Evolutionary conservation across 1,284 basidiomycete species (phyloP).

Genomic region (Ceratobasidium sp.): DNA sequence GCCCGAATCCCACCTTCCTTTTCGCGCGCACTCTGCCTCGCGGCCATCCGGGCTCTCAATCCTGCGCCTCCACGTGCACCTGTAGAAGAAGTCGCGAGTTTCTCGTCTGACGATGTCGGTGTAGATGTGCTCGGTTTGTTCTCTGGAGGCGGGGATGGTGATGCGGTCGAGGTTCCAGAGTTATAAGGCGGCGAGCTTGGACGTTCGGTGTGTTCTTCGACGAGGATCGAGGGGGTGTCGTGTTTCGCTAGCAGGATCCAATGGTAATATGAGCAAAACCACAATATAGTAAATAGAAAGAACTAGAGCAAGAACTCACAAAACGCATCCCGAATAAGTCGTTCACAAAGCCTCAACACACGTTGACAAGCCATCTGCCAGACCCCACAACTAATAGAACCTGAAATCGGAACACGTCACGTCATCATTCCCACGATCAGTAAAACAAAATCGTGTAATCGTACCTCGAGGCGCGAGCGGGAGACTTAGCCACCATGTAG

Average conservation of each 20-base stretch:
- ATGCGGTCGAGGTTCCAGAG: not conserved
- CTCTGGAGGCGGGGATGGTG: conserved; percentile 9
- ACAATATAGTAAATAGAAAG: no score
- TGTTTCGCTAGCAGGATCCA: conserved; percentile 16
- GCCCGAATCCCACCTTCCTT: not conserved
- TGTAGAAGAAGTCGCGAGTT: not conserved
- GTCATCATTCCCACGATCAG: not conserved
- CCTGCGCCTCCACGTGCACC: conserved; percentile 35
- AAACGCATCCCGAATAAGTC: conserved; percentile 70
- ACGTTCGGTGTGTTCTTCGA: conserved; percentile 21
- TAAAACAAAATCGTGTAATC: conserved; percentile 43
- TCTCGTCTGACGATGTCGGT: conserved; percentile 21
- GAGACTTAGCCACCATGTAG: conserved; percentile 84
- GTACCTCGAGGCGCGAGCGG: conserved; percentile 84
- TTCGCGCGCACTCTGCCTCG: conserved; percentile 30
- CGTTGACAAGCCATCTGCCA: conserved; percentile 92
- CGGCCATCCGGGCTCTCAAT: conserved; percentile 23
- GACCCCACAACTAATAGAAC: conserved; percentile 87
- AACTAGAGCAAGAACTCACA: conserved; percentile 41
- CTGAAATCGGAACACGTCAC: conserved; percentile 61
- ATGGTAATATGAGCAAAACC: no score
- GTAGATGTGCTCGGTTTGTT: not conserved
- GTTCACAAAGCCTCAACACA: conserved; percentile 77
- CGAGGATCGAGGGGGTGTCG: conserved; percentile 18
- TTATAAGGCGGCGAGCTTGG: not conserved